These are phyloP conservation scores for Ophiocordyceps camponoti-saundersi DNA, from an alignment of 2,329 filamentous ascomycete genomes.

Conservation along the genomic window DNA sequence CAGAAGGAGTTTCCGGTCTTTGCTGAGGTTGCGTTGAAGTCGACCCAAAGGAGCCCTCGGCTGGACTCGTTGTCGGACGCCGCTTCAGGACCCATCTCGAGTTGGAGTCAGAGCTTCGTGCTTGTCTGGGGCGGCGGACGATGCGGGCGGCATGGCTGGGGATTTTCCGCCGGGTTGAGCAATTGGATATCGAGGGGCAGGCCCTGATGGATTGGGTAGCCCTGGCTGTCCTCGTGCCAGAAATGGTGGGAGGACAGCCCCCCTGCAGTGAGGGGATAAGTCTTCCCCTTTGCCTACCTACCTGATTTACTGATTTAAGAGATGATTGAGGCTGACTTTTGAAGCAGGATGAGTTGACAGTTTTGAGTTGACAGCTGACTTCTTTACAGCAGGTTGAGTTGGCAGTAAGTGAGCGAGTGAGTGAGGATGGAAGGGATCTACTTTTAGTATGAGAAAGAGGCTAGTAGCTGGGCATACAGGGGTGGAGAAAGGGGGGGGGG, in stretches of 20 bases:
- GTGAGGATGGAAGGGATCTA: no score
- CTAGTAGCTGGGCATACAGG: background rate
- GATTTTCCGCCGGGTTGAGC: no score
- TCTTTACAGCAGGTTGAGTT: no score
- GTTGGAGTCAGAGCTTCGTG: constrained; percentile 88
- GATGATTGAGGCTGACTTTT: background rate
- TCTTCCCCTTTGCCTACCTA: constrained; percentile 9
- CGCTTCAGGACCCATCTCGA: constrained; percentile 64
- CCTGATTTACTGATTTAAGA: background rate
- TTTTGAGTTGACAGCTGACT: no score
- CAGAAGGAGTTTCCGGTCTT: constrained; percentile 41
- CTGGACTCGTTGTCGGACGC: constrained; percentile 4
- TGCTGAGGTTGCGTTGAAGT: background rate
- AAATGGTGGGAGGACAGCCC: constrained; percentile 33
- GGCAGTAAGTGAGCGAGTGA: no score
- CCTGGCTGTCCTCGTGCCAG: constrained; percentile 33
- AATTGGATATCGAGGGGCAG: constrained; percentile 16
- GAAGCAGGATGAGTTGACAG: background rate
- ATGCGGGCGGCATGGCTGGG: constrained; percentile 3
- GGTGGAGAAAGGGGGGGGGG: no score
- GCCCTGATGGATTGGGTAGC: constrained; percentile 20
- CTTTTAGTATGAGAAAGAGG: background rate
- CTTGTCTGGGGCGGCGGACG: constrained; percentile 46
- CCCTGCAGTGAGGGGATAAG: constrained; percentile 33
- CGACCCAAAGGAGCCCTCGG: background rate